phyloP scores from a whole-genome alignment of 148 eudicot genomes.

The Amaranthus cruentus region DNA sequence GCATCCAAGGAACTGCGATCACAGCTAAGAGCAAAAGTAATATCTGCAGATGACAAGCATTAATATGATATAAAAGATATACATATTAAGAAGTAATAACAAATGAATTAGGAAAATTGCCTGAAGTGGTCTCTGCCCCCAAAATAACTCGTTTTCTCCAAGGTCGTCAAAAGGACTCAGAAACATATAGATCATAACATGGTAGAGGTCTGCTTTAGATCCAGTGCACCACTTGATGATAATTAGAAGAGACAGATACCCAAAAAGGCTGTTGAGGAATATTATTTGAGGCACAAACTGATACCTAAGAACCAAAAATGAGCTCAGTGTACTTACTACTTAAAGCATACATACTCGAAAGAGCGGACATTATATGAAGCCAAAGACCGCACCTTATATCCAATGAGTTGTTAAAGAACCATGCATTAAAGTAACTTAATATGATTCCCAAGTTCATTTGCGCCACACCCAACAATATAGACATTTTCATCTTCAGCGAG shows the following conservation, averaged over 20 bases:
- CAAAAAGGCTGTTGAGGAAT: constrained; percentile 98
- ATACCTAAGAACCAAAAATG: constrained; percentile 51
- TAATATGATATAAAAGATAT: neutral
- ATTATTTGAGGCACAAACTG: constrained; percentile 96
- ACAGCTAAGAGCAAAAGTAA: constrained; percentile 76
- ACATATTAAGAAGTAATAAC: neutral
- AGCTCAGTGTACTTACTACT: constrained; percentile 13
- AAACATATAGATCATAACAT: constrained; percentile 99
- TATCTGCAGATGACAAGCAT: constrained; percentile 46
- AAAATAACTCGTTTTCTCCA: constrained; percentile 88
- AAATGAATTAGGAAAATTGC: constrained; percentile 34
- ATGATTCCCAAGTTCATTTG: constrained; percentile 98
- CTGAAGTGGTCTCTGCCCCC: constrained; percentile 95
- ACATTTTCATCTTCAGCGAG: constrained; percentile 99
- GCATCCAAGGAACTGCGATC: constrained; percentile 99
- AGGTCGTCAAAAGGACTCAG: constrained; percentile 92
- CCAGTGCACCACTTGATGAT: constrained; percentile 95
- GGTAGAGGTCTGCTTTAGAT: constrained; percentile 96
- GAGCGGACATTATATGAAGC: constrained; percentile 10
- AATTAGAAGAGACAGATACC: constrained; percentile 91
- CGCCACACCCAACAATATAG: constrained; percentile 78
- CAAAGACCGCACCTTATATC: constrained; percentile 64
- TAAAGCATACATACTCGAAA: constrained; percentile 5
- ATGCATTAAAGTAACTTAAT: constrained; percentile 88
- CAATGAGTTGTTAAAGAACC: constrained; percentile 66